Evolutionary conservation across 805 yeast genomes (phyloP), one percentile per base, ranked within the genome.

Genomic region (Hanseniaspora meyeri): DNA sequence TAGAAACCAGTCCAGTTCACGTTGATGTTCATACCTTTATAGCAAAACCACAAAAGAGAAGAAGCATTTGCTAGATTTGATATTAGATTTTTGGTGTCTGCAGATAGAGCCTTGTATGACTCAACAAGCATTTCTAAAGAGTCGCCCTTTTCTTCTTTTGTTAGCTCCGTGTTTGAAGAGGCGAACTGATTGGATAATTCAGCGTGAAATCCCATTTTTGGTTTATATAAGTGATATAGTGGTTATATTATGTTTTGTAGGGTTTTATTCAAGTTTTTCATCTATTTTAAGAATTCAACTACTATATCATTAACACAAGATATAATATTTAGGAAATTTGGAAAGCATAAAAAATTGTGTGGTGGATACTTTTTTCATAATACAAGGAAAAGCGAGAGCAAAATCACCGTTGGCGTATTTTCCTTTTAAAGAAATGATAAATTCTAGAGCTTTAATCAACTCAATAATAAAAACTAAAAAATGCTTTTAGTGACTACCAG

Each of bases 1-100:
- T 91, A 91, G 67, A 93, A 89, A 0, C 98, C 98, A 0, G 95
- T 80, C 98, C 98, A 91, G 67, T 91, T 91, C 11, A 90, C 86
- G 11, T 73, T 65, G 0, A 71, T 60, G 1, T 69, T 68, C 27
- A 86, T 66, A 0, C 87, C 77, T 57, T 78, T 83, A 68, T 87
- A 91, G 11, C 87, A 90, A 64, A 88, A 83, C 96, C 96, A 91
- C 51, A 93, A 61, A 58, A 91, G 73, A 4, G 96, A 85, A 7
- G 96, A 77, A 40, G 91, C 84, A 64, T 91, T 91, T 31, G 97
- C 79, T 37, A 89, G 70, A 65, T 93, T 91, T 60, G 95, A 81
- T 3, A 91, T 90, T 96, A 96, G 90, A 69, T 87, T 86, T 36
- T 71, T 65, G 58, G 83, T 86, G 9, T 74, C 87, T 0, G 65